Conservation (phyloP, 208 protist genomes). For the Naegleria gruberi region DNA sequence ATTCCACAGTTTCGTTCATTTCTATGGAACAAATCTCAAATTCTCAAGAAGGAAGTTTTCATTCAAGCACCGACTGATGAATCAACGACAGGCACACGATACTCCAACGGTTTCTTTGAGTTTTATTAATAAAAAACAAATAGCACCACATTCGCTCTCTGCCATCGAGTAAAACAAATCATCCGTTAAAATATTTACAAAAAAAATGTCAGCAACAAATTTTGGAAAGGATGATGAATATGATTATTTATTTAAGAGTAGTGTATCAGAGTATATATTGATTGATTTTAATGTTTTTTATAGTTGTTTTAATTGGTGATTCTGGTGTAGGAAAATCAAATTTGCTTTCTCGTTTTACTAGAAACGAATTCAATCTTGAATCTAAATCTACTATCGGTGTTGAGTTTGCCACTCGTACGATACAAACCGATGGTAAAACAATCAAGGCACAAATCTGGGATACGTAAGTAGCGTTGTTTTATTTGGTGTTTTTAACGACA, state of each 20-base stretch:
- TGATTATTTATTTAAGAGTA: conserved; percentile 20
- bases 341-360: conserved; percentile 20
- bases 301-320: conserved; percentile 32
- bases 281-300: neutral
- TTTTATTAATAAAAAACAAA: too few relatives aligned
- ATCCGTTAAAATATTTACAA: too few relatives aligned
- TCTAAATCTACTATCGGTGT: conserved; percentile 37
- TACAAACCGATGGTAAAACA: conserved; percentile 56
- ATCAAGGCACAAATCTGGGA: conserved; percentile 87
- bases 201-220: neutral
- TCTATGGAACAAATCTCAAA: too few relatives aligned
- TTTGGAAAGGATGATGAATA: conserved; percentile 9
- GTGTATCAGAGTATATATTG: neutral
- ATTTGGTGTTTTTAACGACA: neutral
- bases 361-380: conserved; percentile 33
- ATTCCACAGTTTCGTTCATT: too few relatives aligned
- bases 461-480: conserved; percentile 31
- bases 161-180: too few relatives aligned
- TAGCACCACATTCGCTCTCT: too few relatives aligned
- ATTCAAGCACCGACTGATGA: too few relatives aligned
- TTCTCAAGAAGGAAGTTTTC: too few relatives aligned
- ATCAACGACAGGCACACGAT: too few relatives aligned
- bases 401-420: conserved; percentile 34
- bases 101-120: too few relatives aligned
- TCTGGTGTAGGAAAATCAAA: conserved; percentile 30